Conservation (phyloP, 2,329 filamentous ascomycete species). For the Arthrobotrys megalospora region DNA sequence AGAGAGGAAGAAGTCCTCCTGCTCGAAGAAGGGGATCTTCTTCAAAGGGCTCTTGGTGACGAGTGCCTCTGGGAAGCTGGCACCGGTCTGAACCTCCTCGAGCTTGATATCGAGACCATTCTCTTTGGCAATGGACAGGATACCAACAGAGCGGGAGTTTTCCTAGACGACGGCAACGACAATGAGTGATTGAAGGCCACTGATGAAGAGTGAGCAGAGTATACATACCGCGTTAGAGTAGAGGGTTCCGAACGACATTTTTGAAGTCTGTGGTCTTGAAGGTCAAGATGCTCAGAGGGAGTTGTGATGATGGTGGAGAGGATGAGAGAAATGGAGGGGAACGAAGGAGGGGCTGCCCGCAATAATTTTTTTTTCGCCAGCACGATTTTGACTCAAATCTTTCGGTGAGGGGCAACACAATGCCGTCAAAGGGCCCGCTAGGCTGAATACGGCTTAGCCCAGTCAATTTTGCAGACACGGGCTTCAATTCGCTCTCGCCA, state of each 20-base stretch:
- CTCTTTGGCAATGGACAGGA: slow-evolving; percentile 95
- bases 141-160: slow-evolving; percentile 89
- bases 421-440: slow-evolving; percentile 19
- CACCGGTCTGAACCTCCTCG: slow-evolving; percentile 78
- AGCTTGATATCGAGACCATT: slow-evolving; percentile 94
- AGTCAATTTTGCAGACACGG: slow-evolving; percentile 45
- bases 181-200: slow-evolving; percentile 54
- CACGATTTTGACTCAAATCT: slow-evolving; percentile 46
- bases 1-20: slow-evolving; percentile 87
- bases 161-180: slow-evolving; percentile 71
- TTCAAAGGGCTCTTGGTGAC: slow-evolving; percentile 85
- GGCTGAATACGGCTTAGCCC: slow-evolving; percentile 33
- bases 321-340: slow-evolving; percentile 46
- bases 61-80: slow-evolving; percentile 69
- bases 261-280: slow-evolving; percentile 68
- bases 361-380: slow-evolving; percentile 58
- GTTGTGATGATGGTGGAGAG: slow-evolving; percentile 35
- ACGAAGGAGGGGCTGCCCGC: slow-evolving; percentile 61
- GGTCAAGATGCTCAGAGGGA: slow-evolving; percentile 43
- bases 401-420: slow-evolving; percentile 56
- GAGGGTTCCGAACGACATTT: slow-evolving; percentile 97
- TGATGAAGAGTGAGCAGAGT: slow-evolving; percentile 63
- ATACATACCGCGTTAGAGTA: slow-evolving; percentile 84
- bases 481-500: slow-evolving; percentile 37
- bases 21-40: slow-evolving; percentile 93